Percentiles rank a stretch among this genome's conserved stretches.
Evolutionary conservation across 2,329 filamentous ascomycete species (phyloP).

Genomic region (Periglandula ipomoeae): DNA sequence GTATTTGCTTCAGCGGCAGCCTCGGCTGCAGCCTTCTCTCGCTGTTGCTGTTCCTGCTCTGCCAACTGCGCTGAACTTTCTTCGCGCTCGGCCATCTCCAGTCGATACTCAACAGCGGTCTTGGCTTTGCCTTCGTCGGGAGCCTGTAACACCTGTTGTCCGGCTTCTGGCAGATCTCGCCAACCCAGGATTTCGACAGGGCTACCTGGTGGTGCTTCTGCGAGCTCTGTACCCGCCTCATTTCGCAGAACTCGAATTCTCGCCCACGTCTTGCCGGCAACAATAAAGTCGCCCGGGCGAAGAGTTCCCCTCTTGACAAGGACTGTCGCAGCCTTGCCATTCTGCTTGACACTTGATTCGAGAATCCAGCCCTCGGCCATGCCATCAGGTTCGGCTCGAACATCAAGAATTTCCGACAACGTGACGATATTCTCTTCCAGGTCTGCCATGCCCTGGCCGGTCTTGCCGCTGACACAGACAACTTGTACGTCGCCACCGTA

Average conservation of each 20-base stretch:
- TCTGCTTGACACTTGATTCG: slow-evolving; percentile 78
- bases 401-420: slow-evolving; percentile 81
- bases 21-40: slow-evolving; percentile 39
- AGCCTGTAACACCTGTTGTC: slow-evolving; percentile 80
- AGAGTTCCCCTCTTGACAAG: slow-evolving; percentile 84
- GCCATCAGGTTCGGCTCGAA: slow-evolving; percentile 69
- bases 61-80: slow-evolving; percentile 76
- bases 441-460: slow-evolving; percentile 81
- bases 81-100: slow-evolving; percentile 60
- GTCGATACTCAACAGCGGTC: slow-evolving; percentile 65
- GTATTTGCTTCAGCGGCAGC: slow-evolving; percentile 27
- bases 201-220: slow-evolving; percentile 73
- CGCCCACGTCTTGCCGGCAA: slow-evolving; percentile 83
- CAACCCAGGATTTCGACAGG: slow-evolving; percentile 94
- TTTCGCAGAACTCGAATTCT: slow-evolving; percentile 77
- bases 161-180: slow-evolving; percentile 72
- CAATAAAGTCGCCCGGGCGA: slow-evolving; percentile 68
- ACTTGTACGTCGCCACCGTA: slow-evolving; percentile 91
- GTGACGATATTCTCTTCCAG: slow-evolving; percentile 86
- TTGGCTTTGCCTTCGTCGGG: slow-evolving; percentile 69
- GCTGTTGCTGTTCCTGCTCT: slow-evolving; percentile 54
- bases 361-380: slow-evolving; percentile 88
- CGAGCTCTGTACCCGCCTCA: slow-evolving; percentile 65
- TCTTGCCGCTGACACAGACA: slow-evolving; percentile 86
- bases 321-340: slow-evolving; percentile 79